Evolutionary conservation across 805 yeast genomes (phyloP), one percentile per base, ranked within the genome.

Genomic region (Dipodascopsis tothii): DNA sequence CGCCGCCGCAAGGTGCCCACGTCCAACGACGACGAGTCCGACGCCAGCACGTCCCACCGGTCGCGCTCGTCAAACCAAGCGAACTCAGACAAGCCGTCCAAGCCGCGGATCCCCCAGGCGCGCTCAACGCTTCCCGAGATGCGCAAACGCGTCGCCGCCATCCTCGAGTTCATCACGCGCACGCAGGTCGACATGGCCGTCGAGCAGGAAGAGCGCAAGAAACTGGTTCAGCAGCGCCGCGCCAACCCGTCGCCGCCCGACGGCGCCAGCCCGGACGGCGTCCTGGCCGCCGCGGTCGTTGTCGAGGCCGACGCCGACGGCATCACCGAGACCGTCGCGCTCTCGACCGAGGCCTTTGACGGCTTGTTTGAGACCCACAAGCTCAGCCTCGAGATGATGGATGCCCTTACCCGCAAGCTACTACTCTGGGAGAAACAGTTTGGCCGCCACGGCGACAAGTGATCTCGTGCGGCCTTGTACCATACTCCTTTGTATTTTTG

Each of bases 71-170:
- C 27, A 11, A 11, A 18, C 21, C 9, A 11, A 6, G 11, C 9
- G 34, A 37, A 19, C 18, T 9, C 18, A 34, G 77, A 73, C 49
- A 84, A 81, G 60, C 83, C 90, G 2, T 80, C 85, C 37, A 82
- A 78, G 54, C 96, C 97, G 11, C 75, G 95, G 44, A 68, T 78
- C 35, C 96, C 95, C 4, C 81, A 81, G 46, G 78, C 79, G 18
- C 74, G 85, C 43, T 75, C 84, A 2, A 75, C 87, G 2, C 63
- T 88, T 48, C 74, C 75, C 54, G 98, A 90, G 61, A 81, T 90
- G 84, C 75, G 87, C 44, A 78, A 85, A 57, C 73, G 98, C 46
- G 83, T 87, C 1, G 81, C 85, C 2, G 94, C 96, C 1, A 90
- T 90, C 18, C 66, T 90, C 55, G 97, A 92, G 64, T 92, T 88